Evolutionary conservation across 768 basidiomycete genomes (phyloP).

Genomic region (Clavaria fumosa): DNA sequence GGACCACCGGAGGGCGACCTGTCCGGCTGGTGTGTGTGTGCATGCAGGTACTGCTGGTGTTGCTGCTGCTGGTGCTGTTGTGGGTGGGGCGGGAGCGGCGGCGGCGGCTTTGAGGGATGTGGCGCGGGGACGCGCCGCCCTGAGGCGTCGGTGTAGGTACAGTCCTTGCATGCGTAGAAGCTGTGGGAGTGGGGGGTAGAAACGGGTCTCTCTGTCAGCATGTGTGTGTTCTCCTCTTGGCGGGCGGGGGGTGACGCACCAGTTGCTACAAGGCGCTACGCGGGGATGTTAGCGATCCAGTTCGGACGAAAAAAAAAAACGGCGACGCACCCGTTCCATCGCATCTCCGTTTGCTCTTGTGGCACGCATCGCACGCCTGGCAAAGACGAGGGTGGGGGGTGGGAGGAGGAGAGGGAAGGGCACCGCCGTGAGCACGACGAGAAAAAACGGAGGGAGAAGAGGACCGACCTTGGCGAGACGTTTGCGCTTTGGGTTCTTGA

Average conservation of each 20-base stretch:
- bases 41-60: too few species aligned
- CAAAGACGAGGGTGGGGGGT: conserved; percentile 6
- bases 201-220: conserved; percentile 1
- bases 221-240: too few species aligned
- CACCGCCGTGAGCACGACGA: conserved; percentile 34
- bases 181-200: conserved; percentile 22
- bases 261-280: conserved; percentile 74
- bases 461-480: conserved; percentile 33
- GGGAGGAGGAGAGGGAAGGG: conserved; percentile 1
- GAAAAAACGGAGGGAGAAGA: conserved; percentile 1
- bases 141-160: conserved; percentile 66
- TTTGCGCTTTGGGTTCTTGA: conserved; percentile 39
- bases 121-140: conserved; percentile 72
- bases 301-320: conserved; percentile 7
- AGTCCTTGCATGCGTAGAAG: conserved; percentile 68
- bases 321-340: conserved; percentile 54
- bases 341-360: conserved; percentile 73
- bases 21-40: too few species aligned
- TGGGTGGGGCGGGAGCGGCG: neutral
- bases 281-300: conserved; percentile 8
- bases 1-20: too few species aligned
- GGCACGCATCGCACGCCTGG: conserved; percentile 67
- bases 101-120: conserved; percentile 31
- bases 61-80: too few species aligned
- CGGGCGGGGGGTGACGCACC: conserved; percentile 27